phyloP scores from a whole-genome alignment of 768 basidiomycete genomes.

The Agrocybe chaxingu region DNA sequence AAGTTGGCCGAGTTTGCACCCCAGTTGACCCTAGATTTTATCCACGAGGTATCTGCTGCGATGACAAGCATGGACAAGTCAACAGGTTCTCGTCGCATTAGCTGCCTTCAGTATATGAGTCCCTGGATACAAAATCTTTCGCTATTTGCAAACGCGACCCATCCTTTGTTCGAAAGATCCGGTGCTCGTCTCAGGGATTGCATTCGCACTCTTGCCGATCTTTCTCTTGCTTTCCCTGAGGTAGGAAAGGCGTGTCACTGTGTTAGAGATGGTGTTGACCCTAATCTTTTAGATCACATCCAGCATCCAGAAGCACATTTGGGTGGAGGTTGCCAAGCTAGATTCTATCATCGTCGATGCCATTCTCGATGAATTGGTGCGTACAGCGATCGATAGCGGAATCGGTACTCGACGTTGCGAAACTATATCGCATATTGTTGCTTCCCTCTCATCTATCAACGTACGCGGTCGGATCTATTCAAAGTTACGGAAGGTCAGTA shows the following conservation, averaged over 20 bases:
- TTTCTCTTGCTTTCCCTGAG: slow-evolving; percentile 70
- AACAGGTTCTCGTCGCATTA: slow-evolving; percentile 53
- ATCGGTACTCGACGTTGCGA: slow-evolving; percentile 75
- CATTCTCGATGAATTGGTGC: slow-evolving; percentile 75
- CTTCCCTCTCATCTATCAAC: slow-evolving; percentile 70
- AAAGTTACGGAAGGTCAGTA: slow-evolving; percentile 70
- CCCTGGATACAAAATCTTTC: slow-evolving; percentile 88
- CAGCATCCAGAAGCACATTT: slow-evolving; percentile 69
- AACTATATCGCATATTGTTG: slow-evolving; percentile 68
- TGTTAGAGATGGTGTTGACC: background rate
- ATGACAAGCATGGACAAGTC: slow-evolving; percentile 50
- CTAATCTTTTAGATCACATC: slow-evolving; percentile 48
- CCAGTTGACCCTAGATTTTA: slow-evolving; percentile 82
- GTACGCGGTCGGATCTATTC: slow-evolving; percentile 77
- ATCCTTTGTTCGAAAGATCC: slow-evolving; percentile 65
- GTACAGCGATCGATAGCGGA: slow-evolving; percentile 81
- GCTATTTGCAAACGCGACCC: slow-evolving; percentile 66
- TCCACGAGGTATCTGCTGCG: slow-evolving; percentile 76
- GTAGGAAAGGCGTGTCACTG: slow-evolving; percentile 32
- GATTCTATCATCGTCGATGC: slow-evolving; percentile 67
- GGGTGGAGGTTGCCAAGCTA: slow-evolving; percentile 71
- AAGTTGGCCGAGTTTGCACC: slow-evolving; percentile 72
- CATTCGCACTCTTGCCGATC: slow-evolving; percentile 72
- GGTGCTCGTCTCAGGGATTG: slow-evolving; percentile 78
- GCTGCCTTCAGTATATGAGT: slow-evolving; percentile 76